Base-by-base conservation (phyloP, 768 basidiomycete genomes). In the Hericium coralloides region DNA sequence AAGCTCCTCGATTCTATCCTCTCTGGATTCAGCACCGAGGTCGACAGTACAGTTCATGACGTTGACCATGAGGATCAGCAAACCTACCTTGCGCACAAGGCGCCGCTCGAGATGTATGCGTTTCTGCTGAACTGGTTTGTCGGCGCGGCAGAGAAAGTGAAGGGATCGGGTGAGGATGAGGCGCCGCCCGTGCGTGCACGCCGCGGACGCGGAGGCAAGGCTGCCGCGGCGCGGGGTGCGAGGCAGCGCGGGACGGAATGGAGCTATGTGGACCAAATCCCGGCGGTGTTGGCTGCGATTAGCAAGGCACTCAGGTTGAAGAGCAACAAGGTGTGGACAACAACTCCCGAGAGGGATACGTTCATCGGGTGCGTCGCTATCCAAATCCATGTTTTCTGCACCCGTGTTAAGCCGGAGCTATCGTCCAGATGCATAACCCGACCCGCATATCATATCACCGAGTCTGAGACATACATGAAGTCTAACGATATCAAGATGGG, bases 111-210 rank as follows among this genome's bases (percentile, higher is more conserved):
- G 69, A 85, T 89, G 77, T 98, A 92, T 68, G 89, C 87, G 7
- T 98, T 98, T 68, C 74, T 98, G 23, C 71, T 97, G n/a, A 79
- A 85, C 59, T 98, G 94, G 94, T 95, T 95, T 67, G 88, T 91
- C 15, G 72, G 74, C 12, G 84, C 84, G 0, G 87, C 85, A 1
- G 93, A 95, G 70, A 88, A 86, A 62, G 81, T 87, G 58, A 87
- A 86, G 47, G 73, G 73, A 6, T 66, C 75, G 12, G 79, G 74
- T 45, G 74, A 79, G 12, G 75, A 78, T 2, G 76, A 50, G 22
- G 43, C n/a, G n/a, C 22, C 73, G 18, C 76, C 78, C 12, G 69
- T 74, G 2, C 71, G 67, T 6, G 75, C 79, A 1, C 76, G 76
- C 58, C 80, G 77, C 59, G 86, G 84, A 0, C 76, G 77, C 55